phyloP scores from a whole-genome alignment of 2,329 filamentous ascomycete genomes.

The Camptophora hylomeconis region DNA sequence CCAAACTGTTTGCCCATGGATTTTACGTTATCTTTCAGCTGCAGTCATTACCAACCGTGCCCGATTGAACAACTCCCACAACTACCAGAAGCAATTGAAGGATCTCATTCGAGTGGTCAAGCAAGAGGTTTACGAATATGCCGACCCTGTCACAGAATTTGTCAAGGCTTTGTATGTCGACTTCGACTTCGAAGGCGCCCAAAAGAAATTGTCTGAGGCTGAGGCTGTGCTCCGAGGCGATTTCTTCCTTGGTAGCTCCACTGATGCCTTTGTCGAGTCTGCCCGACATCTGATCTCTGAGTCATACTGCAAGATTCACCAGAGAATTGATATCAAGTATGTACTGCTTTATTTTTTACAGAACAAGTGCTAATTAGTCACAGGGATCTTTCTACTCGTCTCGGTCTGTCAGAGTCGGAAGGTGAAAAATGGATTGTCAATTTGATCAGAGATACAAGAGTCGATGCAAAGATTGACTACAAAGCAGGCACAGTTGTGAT shows the following conservation, averaged over 20 bases:
- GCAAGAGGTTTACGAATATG: constrained; percentile 97
- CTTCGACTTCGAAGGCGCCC: constrained; percentile 95
- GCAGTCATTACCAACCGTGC: constrained; percentile 88
- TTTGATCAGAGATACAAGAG: constrained; percentile 89
- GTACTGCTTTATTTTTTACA: constrained; percentile 16
- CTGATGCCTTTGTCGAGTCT: constrained; percentile 83
- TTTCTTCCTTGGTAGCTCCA: constrained; percentile 81
- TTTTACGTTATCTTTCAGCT: constrained; percentile 83
- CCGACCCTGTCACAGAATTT: constrained; percentile 90
- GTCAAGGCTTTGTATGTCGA: constrained; percentile 90
- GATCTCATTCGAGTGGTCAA: constrained; percentile 89
- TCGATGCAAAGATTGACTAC: constrained; percentile 99
- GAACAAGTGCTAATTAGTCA: constrained; percentile 5
- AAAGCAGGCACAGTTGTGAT: constrained; percentile 97
- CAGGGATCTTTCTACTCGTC: constrained; percentile 75
- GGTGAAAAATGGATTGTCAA: constrained; percentile 99
- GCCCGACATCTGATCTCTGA: constrained; percentile 95
- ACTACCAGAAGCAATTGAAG: constrained; percentile 97
- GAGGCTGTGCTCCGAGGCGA: constrained; percentile 85
- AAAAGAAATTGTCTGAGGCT: constrained; percentile 71
- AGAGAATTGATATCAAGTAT: constrained; percentile 88
- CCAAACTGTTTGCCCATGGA: constrained; percentile 94
- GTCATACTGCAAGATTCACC: constrained; percentile 99
- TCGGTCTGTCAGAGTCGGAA: constrained; percentile 84
- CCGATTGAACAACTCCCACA: constrained; percentile 65